Percentiles rank a stretch among this genome's conserved stretches.
Evolutionary conservation across 345 rosid species (phyloP).

Genomic region (Salix brachista): DNA sequence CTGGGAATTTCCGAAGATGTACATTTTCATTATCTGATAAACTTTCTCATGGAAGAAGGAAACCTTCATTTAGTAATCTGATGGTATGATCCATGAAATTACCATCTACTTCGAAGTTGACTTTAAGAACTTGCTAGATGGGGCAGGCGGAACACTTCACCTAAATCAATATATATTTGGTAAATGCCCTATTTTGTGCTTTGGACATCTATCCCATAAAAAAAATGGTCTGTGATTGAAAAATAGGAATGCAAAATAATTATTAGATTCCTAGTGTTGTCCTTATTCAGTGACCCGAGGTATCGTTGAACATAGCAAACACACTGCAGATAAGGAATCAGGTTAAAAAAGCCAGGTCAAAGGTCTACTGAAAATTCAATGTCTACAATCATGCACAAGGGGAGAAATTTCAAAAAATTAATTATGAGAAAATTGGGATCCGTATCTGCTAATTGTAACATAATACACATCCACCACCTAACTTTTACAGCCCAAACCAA

Average conservation of each 20-base stretch:
- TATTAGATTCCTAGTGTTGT: background rate
- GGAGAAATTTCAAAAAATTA: background rate
- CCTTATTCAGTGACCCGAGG: background rate
- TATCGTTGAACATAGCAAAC: background rate
- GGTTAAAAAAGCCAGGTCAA: background rate
- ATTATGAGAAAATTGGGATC: background rate
- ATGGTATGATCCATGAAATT: background rate
- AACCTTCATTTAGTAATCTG: background rate
- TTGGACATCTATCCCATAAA: background rate
- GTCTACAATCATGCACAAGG: background rate
- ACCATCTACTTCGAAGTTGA: background rate
- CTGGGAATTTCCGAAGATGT: background rate
- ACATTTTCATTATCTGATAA: background rate
- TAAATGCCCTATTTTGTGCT: background rate
- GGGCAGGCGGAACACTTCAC: background rate
- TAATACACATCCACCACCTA: conserved; percentile 22
- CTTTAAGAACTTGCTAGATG: background rate
- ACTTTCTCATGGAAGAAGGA: background rate
- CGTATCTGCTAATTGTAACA: conserved; percentile 13
- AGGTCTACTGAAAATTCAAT: background rate
- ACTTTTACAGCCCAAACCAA: conserved; percentile 32
- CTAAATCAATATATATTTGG: background rate
- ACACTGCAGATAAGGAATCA: background rate
- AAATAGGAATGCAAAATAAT: background rate
- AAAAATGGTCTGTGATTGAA: background rate